phyloP scores from a whole-genome alignment of 768 basidiomycete genomes.

The Suillus bovinus region DNA sequence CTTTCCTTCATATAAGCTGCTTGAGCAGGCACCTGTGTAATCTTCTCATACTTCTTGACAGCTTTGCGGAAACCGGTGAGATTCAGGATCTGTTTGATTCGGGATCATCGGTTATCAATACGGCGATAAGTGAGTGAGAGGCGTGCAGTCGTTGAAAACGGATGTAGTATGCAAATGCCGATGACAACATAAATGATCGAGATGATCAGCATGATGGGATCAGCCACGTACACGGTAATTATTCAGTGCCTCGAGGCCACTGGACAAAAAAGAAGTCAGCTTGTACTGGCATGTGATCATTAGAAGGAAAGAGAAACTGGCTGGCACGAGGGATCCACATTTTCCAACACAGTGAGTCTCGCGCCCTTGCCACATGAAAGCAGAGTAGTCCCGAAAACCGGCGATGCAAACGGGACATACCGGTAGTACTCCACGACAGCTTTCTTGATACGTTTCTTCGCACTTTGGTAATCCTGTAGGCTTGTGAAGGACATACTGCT shows the following conservation, averaged over 20 bases:
- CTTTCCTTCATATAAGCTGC: constrained; percentile 81
- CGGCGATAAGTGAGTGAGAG: not conserved
- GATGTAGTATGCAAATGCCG: not conserved
- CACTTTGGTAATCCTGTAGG: constrained; percentile 79
- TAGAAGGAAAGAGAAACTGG: not conserved
- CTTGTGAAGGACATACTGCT: constrained; percentile 29
- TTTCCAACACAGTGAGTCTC: not conserved
- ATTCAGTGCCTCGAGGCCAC: constrained; percentile 80
- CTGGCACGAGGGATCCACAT: not conserved
- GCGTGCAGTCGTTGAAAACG: not conserved
- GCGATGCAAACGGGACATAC: constrained; percentile 35
- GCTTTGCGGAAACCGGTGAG: constrained; percentile 88
- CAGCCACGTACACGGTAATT: constrained; percentile 73
- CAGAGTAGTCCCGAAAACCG: not conserved
- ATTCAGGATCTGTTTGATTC: constrained; percentile 65
- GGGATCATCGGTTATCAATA: not conserved
- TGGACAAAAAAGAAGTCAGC: constrained; percentile 24
- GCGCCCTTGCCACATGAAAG: not conserved
- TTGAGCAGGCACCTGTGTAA: constrained; percentile 70
- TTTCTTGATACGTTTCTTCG: constrained; percentile 83
- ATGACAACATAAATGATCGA: not conserved
- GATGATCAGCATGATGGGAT: not conserved
- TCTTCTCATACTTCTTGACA: constrained; percentile 83
- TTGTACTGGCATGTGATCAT: not conserved
- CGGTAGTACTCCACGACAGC: constrained; percentile 85